A percentile compares a stretch with the other conserved stretches of the same genome.
phyloP scores from a whole-genome alignment of 75 land plant genomes.

The Pinus albicaulis region DNA sequence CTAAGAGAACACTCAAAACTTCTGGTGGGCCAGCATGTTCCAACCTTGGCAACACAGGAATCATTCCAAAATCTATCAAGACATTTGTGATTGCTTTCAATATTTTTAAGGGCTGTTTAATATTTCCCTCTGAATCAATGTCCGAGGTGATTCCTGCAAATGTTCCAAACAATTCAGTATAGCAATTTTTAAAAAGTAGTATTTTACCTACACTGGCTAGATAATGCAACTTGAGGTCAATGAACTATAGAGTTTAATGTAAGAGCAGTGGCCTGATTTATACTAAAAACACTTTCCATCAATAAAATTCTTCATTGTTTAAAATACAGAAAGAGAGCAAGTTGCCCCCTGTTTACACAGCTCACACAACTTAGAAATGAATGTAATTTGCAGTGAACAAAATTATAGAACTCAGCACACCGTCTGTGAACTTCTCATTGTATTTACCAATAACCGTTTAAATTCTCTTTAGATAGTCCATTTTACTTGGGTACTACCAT shows the following conservation, averaged over 20 bases:
- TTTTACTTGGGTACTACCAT: not conserved
- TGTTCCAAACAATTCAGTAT: not conserved
- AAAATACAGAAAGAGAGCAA: not conserved
- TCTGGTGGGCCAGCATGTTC: constrained; percentile 71
- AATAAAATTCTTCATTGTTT: not conserved
- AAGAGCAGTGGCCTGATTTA: not conserved
- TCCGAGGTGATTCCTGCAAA: constrained; percentile 79
- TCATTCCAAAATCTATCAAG: constrained; percentile 69
- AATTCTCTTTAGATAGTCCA: not conserved
- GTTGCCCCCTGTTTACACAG: too few relatives aligned
- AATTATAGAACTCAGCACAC: not conserved
- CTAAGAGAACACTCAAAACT: constrained; percentile 72
- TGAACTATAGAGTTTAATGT: not conserved
- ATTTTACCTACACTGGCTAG: not conserved
- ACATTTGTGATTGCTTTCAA: constrained; percentile 45
- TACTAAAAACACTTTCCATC: not conserved
- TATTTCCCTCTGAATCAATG: constrained; percentile 55
- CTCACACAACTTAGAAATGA: too few relatives aligned
- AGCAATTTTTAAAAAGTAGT: not conserved
- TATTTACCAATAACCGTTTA: not conserved
- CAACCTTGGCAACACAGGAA: constrained; percentile 53
- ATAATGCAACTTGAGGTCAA: not conserved
- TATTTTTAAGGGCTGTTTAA: constrained; percentile 57
- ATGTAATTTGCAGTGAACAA: not conserved
- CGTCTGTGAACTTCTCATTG: not conserved